These are phyloP conservation scores for Pistacia atlantica DNA, from an alignment of 345 rosid genomes.

Conservation along the genomic window DNA sequence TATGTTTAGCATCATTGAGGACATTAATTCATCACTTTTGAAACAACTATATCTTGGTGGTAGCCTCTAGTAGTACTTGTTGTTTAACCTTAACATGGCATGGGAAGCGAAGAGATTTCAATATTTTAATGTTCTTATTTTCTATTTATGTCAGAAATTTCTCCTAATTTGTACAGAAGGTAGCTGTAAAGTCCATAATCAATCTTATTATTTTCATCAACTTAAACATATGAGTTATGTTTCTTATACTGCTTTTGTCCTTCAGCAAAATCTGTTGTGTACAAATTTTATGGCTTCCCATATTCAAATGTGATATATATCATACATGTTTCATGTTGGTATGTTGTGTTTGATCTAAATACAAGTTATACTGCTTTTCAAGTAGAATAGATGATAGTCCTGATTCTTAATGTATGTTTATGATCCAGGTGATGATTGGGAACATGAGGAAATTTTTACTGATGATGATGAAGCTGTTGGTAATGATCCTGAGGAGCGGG, in stretches of 20 bases:
- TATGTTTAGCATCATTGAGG: too few species aligned
- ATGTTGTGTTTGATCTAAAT: not conserved
- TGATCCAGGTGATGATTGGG: conserved; percentile 93
- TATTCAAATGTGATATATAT: not conserved
- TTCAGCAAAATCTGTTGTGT: not conserved
- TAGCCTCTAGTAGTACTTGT: too few species aligned
- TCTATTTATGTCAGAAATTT: not conserved
- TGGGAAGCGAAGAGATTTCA: too few species aligned
- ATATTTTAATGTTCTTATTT: too few species aligned
- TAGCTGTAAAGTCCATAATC: too few species aligned
- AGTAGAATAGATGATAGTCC: not conserved
- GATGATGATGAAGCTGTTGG: conserved; percentile 99
- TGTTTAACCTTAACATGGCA: too few species aligned
- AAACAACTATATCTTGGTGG: too few species aligned
- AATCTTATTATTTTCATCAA: not conserved
- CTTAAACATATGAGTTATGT: not conserved
- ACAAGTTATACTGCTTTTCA: not conserved
- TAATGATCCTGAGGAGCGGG: conserved; percentile 88
- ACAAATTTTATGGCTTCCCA: not conserved
- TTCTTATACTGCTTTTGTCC: not conserved
- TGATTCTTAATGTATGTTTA: conserved; percentile 14
- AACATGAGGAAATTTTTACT: conserved; percentile 96
- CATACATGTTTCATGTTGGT: not conserved
- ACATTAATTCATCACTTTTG: too few species aligned
- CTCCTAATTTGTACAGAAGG: not conserved